These are phyloP conservation scores for Malus fusca DNA, from an alignment of 306 rosid genomes.

Conservation along the genomic window DNA sequence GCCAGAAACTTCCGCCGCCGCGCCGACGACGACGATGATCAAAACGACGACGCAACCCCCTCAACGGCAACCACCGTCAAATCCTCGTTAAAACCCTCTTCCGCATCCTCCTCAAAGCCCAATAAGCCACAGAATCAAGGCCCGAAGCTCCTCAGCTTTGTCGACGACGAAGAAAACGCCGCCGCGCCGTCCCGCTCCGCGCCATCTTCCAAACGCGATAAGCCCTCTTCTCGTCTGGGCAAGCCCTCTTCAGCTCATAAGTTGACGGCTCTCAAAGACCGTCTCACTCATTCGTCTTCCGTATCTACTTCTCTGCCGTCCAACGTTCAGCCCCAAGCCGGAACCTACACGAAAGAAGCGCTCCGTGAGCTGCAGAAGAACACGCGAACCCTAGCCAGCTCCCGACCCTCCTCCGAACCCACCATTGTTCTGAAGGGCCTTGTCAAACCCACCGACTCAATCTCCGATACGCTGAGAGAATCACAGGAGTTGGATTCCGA, in stretches of 20 bases:
- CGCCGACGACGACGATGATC: constrained; percentile 29
- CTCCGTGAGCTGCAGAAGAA: constrained; percentile 93
- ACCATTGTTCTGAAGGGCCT: constrained; percentile 60
- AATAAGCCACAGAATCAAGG: constrained; percentile 45
- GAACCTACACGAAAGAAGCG: constrained; percentile 78
- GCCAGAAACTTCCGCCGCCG: constrained; percentile 91
- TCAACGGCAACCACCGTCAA: constrained; percentile 14
- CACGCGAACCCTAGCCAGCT: constrained; percentile 69
- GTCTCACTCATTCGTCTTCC: constrained; percentile 43
- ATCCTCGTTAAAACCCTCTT: constrained; percentile 32
- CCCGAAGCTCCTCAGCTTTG: constrained; percentile 82
- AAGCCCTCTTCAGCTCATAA: constrained; percentile 65
- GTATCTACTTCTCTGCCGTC: constrained; percentile 37
- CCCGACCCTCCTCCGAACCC: constrained; percentile 60
- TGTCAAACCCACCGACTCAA: constrained; percentile 40
- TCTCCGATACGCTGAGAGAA: constrained; percentile 19
- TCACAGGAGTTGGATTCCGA: constrained; percentile 33
- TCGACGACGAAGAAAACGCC: constrained; percentile 58
- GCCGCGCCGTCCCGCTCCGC: constrained; percentile 32
- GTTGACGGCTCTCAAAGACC: constrained; percentile 54
- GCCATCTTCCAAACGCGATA: constrained; percentile 29
- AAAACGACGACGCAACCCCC: constrained; percentile 29
- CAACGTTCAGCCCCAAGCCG: constrained; percentile 90
- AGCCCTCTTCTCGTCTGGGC: constrained; percentile 35
- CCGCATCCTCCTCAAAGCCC: constrained; percentile 34